Evolutionary conservation across 140 eudicot genomes (phyloP).

Genomic region (Cichorium intybus): DNA sequence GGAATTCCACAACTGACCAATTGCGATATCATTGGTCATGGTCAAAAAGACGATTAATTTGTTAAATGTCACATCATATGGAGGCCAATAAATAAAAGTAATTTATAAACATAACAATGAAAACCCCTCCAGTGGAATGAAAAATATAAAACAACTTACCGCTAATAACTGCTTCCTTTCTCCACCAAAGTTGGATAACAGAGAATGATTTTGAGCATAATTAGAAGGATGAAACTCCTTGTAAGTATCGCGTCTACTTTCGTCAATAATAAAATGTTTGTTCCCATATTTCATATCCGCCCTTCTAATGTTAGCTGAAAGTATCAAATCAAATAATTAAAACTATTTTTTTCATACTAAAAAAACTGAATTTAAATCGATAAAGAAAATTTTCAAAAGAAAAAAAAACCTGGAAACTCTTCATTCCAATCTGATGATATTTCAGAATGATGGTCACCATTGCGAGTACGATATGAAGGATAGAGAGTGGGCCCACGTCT

Average conservation of each 20-base stretch:
- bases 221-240: slow-evolving; percentile 51
- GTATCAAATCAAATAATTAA: slow-evolving; percentile 13
- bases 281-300: slow-evolving; percentile 79
- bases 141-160: slow-evolving; percentile 40
- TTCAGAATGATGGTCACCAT: slow-evolving; percentile 64
- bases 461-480: slow-evolving; percentile 59
- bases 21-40: too few species aligned
- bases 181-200: slow-evolving; percentile 42
- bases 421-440: slow-evolving; percentile 61
- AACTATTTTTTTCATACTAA: not conserved
- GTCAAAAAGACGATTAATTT: too few species aligned
- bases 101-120: too few species aligned
- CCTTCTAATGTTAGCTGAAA: slow-evolving; percentile 65
- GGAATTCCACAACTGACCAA: too few species aligned
- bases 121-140: too few species aligned
- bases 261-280: slow-evolving; percentile 55
- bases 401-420: slow-evolving; percentile 74
- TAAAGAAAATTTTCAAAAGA: not conserved
- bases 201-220: slow-evolving; percentile 35
- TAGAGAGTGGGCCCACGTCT: slow-evolving; percentile 60
- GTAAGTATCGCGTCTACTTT: slow-evolving; percentile 80
- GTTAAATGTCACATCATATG: too few species aligned
- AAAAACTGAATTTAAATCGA: not conserved
- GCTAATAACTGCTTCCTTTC: slow-evolving; percentile 58
- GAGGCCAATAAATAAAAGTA: too few species aligned